Evolutionary conservation across 169 alveolate species (phyloP).

Genomic region (Cryptosporidium tyzzeri): DNA sequence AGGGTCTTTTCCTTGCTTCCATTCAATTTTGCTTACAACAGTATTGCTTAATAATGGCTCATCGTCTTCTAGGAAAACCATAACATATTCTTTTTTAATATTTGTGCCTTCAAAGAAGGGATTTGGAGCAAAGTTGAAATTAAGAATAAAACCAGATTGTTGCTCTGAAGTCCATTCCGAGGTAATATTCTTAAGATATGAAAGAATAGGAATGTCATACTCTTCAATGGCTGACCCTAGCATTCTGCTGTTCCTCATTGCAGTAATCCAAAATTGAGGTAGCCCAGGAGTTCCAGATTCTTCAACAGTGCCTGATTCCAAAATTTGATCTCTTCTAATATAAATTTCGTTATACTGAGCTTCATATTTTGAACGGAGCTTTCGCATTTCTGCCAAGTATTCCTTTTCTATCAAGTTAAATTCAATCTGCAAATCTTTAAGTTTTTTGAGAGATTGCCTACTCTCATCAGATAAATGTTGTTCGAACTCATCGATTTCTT

Average conservation of each 20-base stretch:
- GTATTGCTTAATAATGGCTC: slow-evolving; percentile 74
- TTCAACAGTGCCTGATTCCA: slow-evolving; percentile 16
- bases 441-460: slow-evolving; percentile 27
- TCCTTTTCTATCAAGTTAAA: slow-evolving; percentile 45
- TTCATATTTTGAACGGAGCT: slow-evolving; percentile 49
- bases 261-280: slow-evolving; percentile 79
- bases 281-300: slow-evolving; percentile 75
- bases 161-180: slow-evolving; percentile 78
- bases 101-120: slow-evolving; percentile 77
- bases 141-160: slow-evolving; percentile 78
- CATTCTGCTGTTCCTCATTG: slow-evolving; percentile 76
- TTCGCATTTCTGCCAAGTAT: slow-evolving; percentile 59
- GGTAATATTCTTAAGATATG: slow-evolving; percentile 68
- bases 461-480: slow-evolving; percentile 54
- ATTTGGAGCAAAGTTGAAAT: slow-evolving; percentile 77
- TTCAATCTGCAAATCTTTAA: slow-evolving; percentile 43
- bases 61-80: slow-evolving; percentile 60
- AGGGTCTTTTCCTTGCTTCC: slow-evolving; percentile 73
- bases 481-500: slow-evolving; percentile 31
- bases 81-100: slow-evolving; percentile 73
- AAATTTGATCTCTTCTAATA: slow-evolving; percentile 29
- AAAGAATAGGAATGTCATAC: slow-evolving; percentile 77
- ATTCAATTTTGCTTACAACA: slow-evolving; percentile 37
- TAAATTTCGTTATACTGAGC: slow-evolving; percentile 44
- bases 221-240: slow-evolving; percentile 78